phyloP scores from a whole-genome alignment of 176 grass and related monocot genomes.

The Carex cristatella region DNA sequence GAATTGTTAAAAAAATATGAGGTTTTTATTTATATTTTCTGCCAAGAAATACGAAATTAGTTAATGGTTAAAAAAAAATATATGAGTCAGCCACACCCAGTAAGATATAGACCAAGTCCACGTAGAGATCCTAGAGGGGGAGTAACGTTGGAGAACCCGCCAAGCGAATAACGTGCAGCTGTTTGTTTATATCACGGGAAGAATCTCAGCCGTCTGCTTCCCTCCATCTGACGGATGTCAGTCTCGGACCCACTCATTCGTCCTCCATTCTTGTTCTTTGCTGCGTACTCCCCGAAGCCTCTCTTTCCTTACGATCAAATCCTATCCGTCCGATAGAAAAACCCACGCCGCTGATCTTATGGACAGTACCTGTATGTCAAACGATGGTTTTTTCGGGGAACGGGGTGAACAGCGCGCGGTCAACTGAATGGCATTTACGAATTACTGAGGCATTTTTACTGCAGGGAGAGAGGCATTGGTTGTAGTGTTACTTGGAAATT shows the following conservation, averaged over 20 bases:
- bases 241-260: not conserved
- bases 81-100: too few relatives aligned
- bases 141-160: not conserved
- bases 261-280: not conserved
- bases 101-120: too few relatives aligned
- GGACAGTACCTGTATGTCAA: conserved; percentile 8
- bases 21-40: too few relatives aligned
- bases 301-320: not conserved
- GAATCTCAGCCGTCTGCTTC: conserved; percentile 17
- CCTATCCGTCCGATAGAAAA: not conserved
- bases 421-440: not conserved
- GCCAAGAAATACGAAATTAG: too few relatives aligned
- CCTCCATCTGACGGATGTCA: not conserved
- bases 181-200: conserved; percentile 23
- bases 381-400: not conserved
- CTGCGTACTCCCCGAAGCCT: not conserved
- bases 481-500: not conserved
- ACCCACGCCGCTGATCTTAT: not conserved
- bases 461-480: conserved; percentile 1
- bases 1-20: too few relatives aligned
- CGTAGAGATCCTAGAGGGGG: not conserved
- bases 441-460: not conserved
- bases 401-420: not conserved
- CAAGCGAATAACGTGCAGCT: not conserved
- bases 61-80: too few relatives aligned